These are phyloP conservation scores for Buddleja alternifolia DNA, from an alignment of 257 asterid genomes.

Conservation along the genomic window DNA sequence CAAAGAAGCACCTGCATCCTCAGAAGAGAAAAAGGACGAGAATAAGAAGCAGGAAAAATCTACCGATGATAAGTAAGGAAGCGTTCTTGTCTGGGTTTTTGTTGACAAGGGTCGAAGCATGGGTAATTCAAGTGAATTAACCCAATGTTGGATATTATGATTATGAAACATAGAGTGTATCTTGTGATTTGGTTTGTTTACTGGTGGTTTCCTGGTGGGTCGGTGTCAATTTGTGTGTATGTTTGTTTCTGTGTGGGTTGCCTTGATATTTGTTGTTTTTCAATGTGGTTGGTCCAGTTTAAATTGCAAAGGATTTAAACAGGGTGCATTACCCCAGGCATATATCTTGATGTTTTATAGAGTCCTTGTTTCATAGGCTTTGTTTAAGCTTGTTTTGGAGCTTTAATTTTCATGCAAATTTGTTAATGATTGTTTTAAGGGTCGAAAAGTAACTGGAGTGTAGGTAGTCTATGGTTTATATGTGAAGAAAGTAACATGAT, in stretches of 20 bases:
- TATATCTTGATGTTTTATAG: conserved; percentile 10
- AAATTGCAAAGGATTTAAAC: conserved; percentile 27
- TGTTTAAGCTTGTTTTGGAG: not conserved
- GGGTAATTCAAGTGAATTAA: conserved; percentile 39
- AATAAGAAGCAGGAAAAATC: conserved; percentile 37
- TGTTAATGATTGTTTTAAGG: not conserved
- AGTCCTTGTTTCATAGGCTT: not conserved
- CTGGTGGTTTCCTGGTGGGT: conserved; percentile 26
- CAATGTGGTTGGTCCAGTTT: conserved; percentile 9
- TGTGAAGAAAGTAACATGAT: too few species aligned
- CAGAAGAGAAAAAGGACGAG: conserved; percentile 44
- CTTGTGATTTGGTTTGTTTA: conserved; percentile 27
- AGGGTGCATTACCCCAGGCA: conserved; percentile 39
- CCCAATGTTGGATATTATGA: conserved; percentile 21
- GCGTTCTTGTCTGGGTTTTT: conserved; percentile 32
- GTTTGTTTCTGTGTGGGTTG: conserved; percentile 21
- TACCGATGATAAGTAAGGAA: conserved; percentile 42
- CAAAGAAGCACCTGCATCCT: conserved; percentile 32
- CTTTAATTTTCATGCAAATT: not conserved
- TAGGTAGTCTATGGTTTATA: too few species aligned
- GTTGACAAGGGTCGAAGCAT: conserved; percentile 37
- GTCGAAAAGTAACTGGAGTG: not conserved
- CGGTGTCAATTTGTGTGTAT: conserved; percentile 31
- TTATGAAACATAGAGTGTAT: conserved; percentile 17
- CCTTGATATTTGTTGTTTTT: conserved; percentile 23